These are phyloP conservation scores for Theobroma grandiflorum DNA, from an alignment of 441 rosid species.

Conservation along the genomic window DNA sequence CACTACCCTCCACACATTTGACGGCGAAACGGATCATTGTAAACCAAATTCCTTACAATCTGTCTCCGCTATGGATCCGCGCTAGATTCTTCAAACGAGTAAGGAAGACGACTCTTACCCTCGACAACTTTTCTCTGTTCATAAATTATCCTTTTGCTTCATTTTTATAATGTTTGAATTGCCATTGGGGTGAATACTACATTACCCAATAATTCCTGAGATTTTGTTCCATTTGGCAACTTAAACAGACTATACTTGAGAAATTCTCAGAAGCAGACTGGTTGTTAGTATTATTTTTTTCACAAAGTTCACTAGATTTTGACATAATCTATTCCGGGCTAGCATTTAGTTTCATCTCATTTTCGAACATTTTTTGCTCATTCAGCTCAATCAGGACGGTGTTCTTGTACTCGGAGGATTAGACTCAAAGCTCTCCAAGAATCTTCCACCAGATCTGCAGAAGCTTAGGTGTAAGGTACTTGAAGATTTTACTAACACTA, in stretches of 20 bases:
- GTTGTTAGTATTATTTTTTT: neutral
- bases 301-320: neutral
- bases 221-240: neutral
- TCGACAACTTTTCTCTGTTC: neutral
- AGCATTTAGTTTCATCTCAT: neutral
- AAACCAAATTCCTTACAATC: conserved; percentile 65
- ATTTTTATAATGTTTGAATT: neutral
- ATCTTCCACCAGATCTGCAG: conserved; percentile 84
- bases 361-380: neutral
- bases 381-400: conserved; percentile 77
- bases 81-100: conserved; percentile 70
- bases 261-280: neutral
- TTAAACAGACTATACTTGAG: neutral
- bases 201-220: neutral
- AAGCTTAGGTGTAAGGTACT: conserved; percentile 88
- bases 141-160: neutral
- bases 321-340: neutral
- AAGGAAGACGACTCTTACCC: neutral
- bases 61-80: conserved; percentile 81
- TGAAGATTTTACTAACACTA: too few relatives aligned
- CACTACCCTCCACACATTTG: conserved; percentile 77
- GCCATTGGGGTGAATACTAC: neutral
- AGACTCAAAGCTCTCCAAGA: conserved; percentile 84
- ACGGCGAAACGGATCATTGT: conserved; percentile 65
- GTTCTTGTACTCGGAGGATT: conserved; percentile 75